Conservation (phyloP, 1,139 yeast genomes). For the Pichia sp. region DNA sequence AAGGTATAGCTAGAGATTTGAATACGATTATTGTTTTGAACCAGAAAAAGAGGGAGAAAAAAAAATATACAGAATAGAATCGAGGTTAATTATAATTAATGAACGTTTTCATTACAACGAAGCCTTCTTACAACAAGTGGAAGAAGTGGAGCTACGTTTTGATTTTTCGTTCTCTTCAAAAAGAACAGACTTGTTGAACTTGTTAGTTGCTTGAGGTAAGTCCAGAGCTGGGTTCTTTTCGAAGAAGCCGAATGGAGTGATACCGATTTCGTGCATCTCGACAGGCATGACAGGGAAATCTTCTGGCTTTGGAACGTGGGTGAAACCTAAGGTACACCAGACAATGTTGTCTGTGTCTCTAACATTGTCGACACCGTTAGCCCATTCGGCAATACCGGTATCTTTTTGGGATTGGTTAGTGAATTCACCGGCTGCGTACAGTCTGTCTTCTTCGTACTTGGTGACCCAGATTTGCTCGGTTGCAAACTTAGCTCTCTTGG, state of each 20-base stretch:
- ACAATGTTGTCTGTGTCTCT: conserved; percentile 79
- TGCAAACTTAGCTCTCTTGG: conserved; percentile 65
- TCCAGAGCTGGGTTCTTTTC: conserved; percentile 80
- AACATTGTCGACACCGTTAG: conserved; percentile 58
- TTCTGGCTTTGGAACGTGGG: conserved; percentile 84
- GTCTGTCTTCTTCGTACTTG: conserved; percentile 62
- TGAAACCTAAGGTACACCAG: conserved; percentile 85
- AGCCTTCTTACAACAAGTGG: conserved; percentile 42
- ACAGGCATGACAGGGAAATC: conserved; percentile 95
- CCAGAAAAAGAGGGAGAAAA: background rate
- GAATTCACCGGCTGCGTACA: conserved; percentile 75
- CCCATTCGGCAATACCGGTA: conserved; percentile 62
- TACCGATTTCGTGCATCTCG: conserved; percentile 64
- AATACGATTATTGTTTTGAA: too few relatives aligned
- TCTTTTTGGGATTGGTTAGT: conserved; percentile 68
- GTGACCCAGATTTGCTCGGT: conserved; percentile 77
- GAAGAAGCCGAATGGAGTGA: conserved; percentile 76
- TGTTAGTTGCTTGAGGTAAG: conserved; percentile 68
- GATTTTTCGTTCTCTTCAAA: conserved; percentile 22
- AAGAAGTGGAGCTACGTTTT: conserved; percentile 14
- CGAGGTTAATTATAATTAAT: background rate
- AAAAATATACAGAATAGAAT: background rate
- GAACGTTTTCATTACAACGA: conserved; percentile 7
- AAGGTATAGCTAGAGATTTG: too few relatives aligned
- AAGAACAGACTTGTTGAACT: conserved; percentile 65